Base-by-base conservation (phyloP, 176 grass and related monocot species). In the Thalia dealbata region DNA sequence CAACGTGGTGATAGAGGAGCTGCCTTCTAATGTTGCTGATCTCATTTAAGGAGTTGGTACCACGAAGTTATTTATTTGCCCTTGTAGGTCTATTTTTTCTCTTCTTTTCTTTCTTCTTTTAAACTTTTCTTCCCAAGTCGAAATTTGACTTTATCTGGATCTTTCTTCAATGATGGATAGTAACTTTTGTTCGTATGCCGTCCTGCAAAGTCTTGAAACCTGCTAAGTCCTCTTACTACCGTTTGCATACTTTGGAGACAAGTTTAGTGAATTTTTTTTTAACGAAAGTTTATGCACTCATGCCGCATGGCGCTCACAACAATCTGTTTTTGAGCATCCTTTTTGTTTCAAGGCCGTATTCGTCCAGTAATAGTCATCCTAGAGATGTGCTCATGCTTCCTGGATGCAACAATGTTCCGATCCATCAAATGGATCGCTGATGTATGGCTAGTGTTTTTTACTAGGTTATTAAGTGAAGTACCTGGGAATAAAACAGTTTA, bases 1-100 rank as follows among this genome's bases (percentile, higher is more conserved):
- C 76, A 92, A 89, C 16, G 81, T 89, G 64, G 71, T 75, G 50
- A 9, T 92, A 0, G 90, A 88, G 75, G 86, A 92, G 81, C 85
- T 92, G 63, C 90, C 90, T 0, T 70, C 81, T 19, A 92, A 89
- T 41, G 90, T 92, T 1, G 90, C 90, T 26, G 90, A 92, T 59
- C 86, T 89, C 71, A 78, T 92, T 80, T 92, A 88, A 80, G 12
- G 54, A 19, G 18, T 22, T 48, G 11, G 54, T 58, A n/a, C 7
- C 28, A 2, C 29, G 61, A 13, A 10, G 23, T 62, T 27, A 27
- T 58, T n/a, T 58, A n/a, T 55, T 13, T 27, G 61, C 19, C 23
- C 29, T 13, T 64, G 61, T 27, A 16, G 24, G 25, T 27, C 62
- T 65, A 6, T 65, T 28, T 14, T 19, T 3, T 38, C 12, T 38